Evolutionary conservation across 495 filamentous ascomycete genomes (phyloP), one percentile per base, ranked within the genome.

Genomic region (Aspergillus ostianus): DNA sequence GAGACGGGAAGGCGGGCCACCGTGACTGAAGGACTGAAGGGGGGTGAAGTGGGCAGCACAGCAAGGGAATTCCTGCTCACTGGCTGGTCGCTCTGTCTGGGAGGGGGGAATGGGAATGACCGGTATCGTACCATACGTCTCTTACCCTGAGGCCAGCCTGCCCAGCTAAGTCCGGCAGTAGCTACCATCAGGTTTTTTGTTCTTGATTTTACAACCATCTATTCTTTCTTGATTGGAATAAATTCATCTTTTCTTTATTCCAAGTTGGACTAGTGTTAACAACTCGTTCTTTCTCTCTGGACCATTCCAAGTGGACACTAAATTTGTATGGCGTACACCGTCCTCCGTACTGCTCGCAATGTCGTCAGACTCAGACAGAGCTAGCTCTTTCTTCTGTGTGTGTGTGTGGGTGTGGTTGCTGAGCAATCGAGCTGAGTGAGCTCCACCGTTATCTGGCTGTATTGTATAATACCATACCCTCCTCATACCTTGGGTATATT

Each of bases 1-100:
- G 64, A 66, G 64, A 67, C 62, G 64, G 63, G 64, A 64, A 62
- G 62, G 67, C 67, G 67, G 64, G 67, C 66, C 66, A 66, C 56
- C 57, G 61, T 61, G 61, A 57, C 60, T 59, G 56, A 54, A 53
- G 53, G 51, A 41, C 53, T 52, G 61, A 61, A 59, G 66, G 62
- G 66, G 62, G 62, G 66, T 60, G 55, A 63, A 65, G 63, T 62
- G 62, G 60, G 62, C 61, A 61, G 51, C 60, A 64, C 64, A 66
- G 64, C 64, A 66, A 66, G 64, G 64, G 63, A 65, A 64, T 60
- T 49, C 53, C 50, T 47, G 46, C 53, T 57, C 30, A 49, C 57
- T 52, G 53, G 50, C 59, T 56, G 44, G 41, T 54, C 61, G 56
- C 64, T 26, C 23, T 2, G 2, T 26, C 23, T 26, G 23, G 23